These are phyloP conservation scores for Rhodomyrtus tomentosa DNA, from an alignment of 345 rosid species.

Conservation along the genomic window DNA sequence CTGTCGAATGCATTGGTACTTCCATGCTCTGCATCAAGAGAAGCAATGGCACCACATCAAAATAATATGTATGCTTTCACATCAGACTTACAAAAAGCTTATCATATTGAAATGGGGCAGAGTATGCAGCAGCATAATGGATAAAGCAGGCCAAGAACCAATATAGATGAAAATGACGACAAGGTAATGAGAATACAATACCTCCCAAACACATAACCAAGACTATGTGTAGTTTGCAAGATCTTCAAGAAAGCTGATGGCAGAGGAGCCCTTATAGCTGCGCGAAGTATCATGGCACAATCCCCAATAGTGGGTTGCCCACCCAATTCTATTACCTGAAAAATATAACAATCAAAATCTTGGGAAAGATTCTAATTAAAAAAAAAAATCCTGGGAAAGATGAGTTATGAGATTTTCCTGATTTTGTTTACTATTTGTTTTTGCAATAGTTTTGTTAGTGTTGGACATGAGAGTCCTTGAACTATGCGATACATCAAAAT, in stretches of 20 bases:
- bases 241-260: constrained; percentile 86
- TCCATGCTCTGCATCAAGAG: not conserved
- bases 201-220: constrained; percentile 83
- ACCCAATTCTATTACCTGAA: constrained; percentile 80
- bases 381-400: not conserved
- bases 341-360: not conserved
- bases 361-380: not conserved
- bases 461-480: not conserved
- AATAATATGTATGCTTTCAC: not conserved
- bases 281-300: constrained; percentile 76
- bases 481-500: not conserved
- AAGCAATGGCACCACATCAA: not conserved
- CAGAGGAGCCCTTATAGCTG: constrained; percentile 77
- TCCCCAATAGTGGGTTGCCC: constrained; percentile 85
- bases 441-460: not conserved
- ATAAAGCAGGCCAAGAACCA: not conserved
- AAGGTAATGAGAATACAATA: constrained; percentile 2
- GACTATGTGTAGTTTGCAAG: constrained; percentile 66
- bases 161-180: not conserved
- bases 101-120: not conserved
- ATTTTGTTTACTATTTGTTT: not conserved
- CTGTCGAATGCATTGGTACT: not conserved
- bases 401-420: not conserved
- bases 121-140: not conserved
- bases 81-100: not conserved